Conservation (phyloP, 2,329 filamentous ascomycete genomes). For the Fusarium sp. region DNA sequence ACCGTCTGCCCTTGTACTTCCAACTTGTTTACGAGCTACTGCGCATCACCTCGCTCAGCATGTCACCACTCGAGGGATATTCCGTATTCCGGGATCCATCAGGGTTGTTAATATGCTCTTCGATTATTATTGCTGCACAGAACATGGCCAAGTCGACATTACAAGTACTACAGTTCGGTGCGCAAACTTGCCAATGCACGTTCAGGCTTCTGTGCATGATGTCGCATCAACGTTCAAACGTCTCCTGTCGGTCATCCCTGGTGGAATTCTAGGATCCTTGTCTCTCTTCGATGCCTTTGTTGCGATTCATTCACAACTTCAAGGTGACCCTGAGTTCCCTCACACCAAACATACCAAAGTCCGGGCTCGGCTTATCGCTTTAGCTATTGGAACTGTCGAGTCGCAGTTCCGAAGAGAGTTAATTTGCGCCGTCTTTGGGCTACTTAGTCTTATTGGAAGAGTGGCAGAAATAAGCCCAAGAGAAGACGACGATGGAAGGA, state of each 20-base stretch:
- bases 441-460: constrained; percentile 70
- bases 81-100: constrained; percentile 70
- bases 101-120: constrained; percentile 68
- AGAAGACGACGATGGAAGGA: constrained; percentile 63
- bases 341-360: constrained; percentile 66
- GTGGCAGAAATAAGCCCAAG: constrained; percentile 64
- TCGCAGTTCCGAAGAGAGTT: constrained; percentile 71
- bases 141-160: constrained; percentile 61
- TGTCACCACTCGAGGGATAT: constrained; percentile 67
- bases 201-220: constrained; percentile 70
- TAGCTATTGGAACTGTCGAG: constrained; percentile 69
- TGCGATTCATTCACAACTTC: constrained; percentile 67
- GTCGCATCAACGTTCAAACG: constrained; percentile 75
- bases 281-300: constrained; percentile 71
- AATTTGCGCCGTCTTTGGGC: constrained; percentile 74
- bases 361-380: constrained; percentile 72
- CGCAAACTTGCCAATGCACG: constrained; percentile 69
- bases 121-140: constrained; percentile 68
- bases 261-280: constrained; percentile 73
- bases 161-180: constrained; percentile 70
- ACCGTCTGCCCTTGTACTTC: constrained; percentile 66
- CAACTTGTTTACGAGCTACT: constrained; percentile 74
- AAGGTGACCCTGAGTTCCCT: constrained; percentile 62
- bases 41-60: constrained; percentile 72
- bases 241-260: constrained; percentile 70